These are phyloP conservation scores for Priceomyces castillae DNA, from an alignment of 805 yeast genomes.

Conservation along the genomic window DNA sequence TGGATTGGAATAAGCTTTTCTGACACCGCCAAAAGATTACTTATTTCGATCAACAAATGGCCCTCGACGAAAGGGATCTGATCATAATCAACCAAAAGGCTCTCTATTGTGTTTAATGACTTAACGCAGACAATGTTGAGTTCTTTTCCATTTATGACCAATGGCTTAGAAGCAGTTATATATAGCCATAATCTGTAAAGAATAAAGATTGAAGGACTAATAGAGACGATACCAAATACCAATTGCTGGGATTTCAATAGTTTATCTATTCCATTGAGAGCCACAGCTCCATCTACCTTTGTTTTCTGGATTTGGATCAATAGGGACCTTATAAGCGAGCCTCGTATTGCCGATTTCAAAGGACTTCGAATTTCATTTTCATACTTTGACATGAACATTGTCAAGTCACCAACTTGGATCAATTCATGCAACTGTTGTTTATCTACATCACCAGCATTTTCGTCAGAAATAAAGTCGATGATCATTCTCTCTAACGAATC, in stretches of 20 bases:
- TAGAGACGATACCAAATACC: constrained; percentile 89
- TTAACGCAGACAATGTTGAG: constrained; percentile 36
- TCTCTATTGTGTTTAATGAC: constrained; percentile 57
- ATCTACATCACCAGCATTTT: constrained; percentile 16
- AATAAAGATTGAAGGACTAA: constrained; percentile 72
- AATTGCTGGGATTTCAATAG: constrained; percentile 86
- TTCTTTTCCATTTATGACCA: constrained; percentile 29
- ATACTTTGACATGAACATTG: constrained; percentile 75
- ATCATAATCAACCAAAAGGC: constrained; percentile 29
- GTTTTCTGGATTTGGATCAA: constrained; percentile 94
- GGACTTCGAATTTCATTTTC: constrained; percentile 76
- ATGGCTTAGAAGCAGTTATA: constrained; percentile 27
- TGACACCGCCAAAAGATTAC: constrained; percentile 53
- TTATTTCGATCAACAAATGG: constrained; percentile 61
- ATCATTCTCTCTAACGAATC: constrained; percentile 87
- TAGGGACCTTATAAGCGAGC: constrained; percentile 71
- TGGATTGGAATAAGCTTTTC: constrained; percentile 47
- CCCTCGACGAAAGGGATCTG: constrained; percentile 45
- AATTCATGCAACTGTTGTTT: constrained; percentile 40
- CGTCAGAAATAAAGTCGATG: constrained; percentile 55
- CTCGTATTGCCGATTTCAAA: constrained; percentile 57
- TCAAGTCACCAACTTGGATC: constrained; percentile 72
- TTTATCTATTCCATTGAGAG: constrained; percentile 87
- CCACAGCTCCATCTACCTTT: constrained; percentile 91
- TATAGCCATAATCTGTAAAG: constrained; percentile 47